phyloP scores from a whole-genome alignment of 805 yeast genomes.

The Candida michaelii region DNA sequence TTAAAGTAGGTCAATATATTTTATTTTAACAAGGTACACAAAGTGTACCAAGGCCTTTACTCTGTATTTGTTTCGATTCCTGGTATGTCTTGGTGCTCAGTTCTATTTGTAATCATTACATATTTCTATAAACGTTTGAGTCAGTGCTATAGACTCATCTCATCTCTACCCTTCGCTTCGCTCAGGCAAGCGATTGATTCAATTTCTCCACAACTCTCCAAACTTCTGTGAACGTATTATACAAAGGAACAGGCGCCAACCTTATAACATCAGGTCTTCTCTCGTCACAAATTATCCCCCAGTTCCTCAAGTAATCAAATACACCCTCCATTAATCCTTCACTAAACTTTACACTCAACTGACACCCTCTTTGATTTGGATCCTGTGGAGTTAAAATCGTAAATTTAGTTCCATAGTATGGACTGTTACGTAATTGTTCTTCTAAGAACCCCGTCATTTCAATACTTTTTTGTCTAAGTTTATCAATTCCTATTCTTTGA shows the following conservation, averaged over 20 bases:
- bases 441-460: slow-evolving; percentile 59
- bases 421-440: slow-evolving; percentile 43
- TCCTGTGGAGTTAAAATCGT: slow-evolving; percentile 72
- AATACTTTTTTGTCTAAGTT: slow-evolving; percentile 55
- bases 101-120: too few species aligned
- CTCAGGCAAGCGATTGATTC: slow-evolving; percentile 34
- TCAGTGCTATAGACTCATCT: too few species aligned
- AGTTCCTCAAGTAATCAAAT: slow-evolving; percentile 45
- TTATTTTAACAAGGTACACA: too few species aligned
- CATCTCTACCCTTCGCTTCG: too few species aligned
- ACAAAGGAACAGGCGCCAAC: slow-evolving; percentile 82
- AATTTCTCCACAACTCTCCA: slow-evolving; percentile 44
- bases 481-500: slow-evolving; percentile 53
- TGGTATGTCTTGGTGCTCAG: too few species aligned
- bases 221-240: slow-evolving; percentile 74
- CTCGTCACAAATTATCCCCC: slow-evolving; percentile 82
- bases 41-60: too few species aligned
- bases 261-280: slow-evolving; percentile 89
- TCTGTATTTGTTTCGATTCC: too few species aligned
- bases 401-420: slow-evolving; percentile 50
- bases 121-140: too few species aligned
- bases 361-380: slow-evolving; percentile 68
- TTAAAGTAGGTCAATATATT: not conserved
- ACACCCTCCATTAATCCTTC: slow-evolving; percentile 62
- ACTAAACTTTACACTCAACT: slow-evolving; percentile 69